A percentile compares a stretch with the other conserved stretches of the same genome.
These are phyloP conservation scores for Cytidiella melzeri DNA, from an alignment of 768 basidiomycete genomes.

Conservation along the genomic window DNA sequence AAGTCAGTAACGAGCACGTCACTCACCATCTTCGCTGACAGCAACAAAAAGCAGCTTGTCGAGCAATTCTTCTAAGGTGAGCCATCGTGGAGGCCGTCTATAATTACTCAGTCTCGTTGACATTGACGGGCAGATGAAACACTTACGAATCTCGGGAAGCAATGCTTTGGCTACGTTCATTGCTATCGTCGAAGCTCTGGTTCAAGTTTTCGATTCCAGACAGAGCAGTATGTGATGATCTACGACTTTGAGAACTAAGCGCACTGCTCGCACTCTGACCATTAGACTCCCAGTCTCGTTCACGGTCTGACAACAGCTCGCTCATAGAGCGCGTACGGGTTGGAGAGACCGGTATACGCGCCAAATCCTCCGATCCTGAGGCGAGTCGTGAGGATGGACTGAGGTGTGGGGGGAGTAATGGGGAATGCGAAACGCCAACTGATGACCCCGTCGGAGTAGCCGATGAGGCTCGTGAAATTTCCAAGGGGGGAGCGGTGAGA, in stretches of 20 bases:
- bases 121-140: not conserved
- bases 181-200: slow-evolving; percentile 16
- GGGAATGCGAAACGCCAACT: slow-evolving; percentile 14
- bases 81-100: slow-evolving; percentile 61
- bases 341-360: slow-evolving; percentile 40
- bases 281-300: slow-evolving; percentile 14
- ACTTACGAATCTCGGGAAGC: slow-evolving; percentile 47
- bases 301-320: slow-evolving; percentile 42
- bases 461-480: slow-evolving; percentile 40
- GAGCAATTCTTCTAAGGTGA: slow-evolving; percentile 70
- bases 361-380: slow-evolving; percentile 31
- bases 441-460: slow-evolving; percentile 47
- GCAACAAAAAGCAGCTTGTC: slow-evolving; percentile 79
- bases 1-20: not conserved
- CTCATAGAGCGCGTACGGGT: slow-evolving; percentile 51
- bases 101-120: not conserved
- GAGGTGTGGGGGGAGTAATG: slow-evolving; percentile 17
- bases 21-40: slow-evolving; percentile 76
- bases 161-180: slow-evolving; percentile 17
- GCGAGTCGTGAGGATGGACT: slow-evolving; percentile 22
- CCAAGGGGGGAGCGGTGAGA: slow-evolving; percentile 48
- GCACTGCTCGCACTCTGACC: not conserved
- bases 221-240: slow-evolving; percentile 4
- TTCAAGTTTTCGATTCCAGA: slow-evolving; percentile 9
- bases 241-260: slow-evolving; percentile 15